Conservation (phyloP, 305 asterid genomes). For the Salvia sclarea region DNA sequence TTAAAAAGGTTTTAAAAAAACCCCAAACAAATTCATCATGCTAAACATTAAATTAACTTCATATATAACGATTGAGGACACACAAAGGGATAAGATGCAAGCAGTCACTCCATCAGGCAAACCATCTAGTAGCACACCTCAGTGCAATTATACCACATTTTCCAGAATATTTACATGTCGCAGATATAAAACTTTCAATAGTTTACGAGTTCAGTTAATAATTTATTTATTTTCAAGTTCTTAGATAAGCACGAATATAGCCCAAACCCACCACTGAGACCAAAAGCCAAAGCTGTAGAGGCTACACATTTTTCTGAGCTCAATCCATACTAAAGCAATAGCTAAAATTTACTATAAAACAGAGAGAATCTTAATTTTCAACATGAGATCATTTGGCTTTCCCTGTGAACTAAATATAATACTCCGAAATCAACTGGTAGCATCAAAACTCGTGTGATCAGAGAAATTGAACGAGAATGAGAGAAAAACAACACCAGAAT, state of each 20-base stretch:
- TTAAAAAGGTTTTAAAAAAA: not conserved
- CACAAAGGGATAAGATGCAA: not conserved
- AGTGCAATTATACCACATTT: not conserved
- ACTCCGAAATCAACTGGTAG: too few species aligned
- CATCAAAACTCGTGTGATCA: constrained; percentile 10
- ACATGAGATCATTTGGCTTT: not conserved
- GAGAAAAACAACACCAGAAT: not conserved
- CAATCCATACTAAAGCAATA: too few species aligned
- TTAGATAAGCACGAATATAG: not conserved
- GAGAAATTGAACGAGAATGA: not conserved
- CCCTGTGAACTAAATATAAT: not conserved
- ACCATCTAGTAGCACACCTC: constrained; percentile 1
- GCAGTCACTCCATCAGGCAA: constrained; percentile 3
- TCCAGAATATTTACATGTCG: constrained; percentile 2
- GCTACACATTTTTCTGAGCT: not conserved
- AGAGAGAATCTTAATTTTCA: too few species aligned
- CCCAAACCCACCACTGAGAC: constrained; percentile 8
- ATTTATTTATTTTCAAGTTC: not conserved
- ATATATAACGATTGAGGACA: too few species aligned
- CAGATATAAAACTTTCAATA: not conserved
- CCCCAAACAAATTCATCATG: not conserved
- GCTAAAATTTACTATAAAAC: too few species aligned
- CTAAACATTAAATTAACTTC: not conserved
- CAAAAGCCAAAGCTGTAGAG: not conserved
- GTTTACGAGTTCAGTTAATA: not conserved